These are phyloP conservation scores for Mycena citricolor DNA, from an alignment of 1,284 basidiomycete species.

Conservation along the genomic window DNA sequence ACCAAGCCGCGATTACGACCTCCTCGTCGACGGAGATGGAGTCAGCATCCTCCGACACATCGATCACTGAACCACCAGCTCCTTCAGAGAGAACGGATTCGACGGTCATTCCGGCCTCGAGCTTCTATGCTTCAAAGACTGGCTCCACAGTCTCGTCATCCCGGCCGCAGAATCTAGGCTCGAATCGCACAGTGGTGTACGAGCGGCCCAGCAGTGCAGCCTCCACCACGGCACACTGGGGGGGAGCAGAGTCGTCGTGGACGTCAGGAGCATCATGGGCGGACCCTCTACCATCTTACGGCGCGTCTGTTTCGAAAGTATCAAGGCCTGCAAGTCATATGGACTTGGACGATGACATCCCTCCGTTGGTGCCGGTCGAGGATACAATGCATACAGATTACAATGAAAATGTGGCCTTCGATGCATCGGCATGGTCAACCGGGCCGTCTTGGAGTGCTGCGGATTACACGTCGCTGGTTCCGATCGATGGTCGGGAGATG, in stretches of 20 bases:
- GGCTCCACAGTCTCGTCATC: conserved; percentile 31
- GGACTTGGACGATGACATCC: conserved; percentile 30
- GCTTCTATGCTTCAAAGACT: conserved; percentile 36
- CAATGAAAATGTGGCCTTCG: too few relatives aligned
- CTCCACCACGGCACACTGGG: too few relatives aligned
- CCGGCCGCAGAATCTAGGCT: conserved; percentile 40
- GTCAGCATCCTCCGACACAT: conserved; percentile 5
- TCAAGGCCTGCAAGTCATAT: too few relatives aligned
- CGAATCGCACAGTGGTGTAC: conserved; percentile 38
- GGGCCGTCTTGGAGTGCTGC: too few relatives aligned
- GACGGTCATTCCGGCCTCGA: conserved; percentile 33
- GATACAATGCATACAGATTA: too few relatives aligned
- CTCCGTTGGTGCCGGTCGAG: conserved; percentile 20
- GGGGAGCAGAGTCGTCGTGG: too few relatives aligned
- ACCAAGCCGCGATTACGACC: conserved; percentile 7
- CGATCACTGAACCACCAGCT: conserved; percentile 7
- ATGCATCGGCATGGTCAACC: too few relatives aligned
- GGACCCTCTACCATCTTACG: conserved; percentile 34
- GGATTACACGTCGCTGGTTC: too few relatives aligned
- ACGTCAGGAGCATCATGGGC: too few relatives aligned
- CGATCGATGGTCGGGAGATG: conserved; percentile 55
- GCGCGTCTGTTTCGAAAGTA: conserved; percentile 26
- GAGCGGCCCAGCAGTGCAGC: too few relatives aligned
- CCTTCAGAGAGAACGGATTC: conserved; percentile 5
- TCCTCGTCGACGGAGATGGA: conserved; percentile 14